Evolutionary conservation across 2,329 filamentous ascomycete genomes (phyloP), one percentile per base, ranked within the genome.

Genomic region (Parastagonospora nodorum): DNA sequence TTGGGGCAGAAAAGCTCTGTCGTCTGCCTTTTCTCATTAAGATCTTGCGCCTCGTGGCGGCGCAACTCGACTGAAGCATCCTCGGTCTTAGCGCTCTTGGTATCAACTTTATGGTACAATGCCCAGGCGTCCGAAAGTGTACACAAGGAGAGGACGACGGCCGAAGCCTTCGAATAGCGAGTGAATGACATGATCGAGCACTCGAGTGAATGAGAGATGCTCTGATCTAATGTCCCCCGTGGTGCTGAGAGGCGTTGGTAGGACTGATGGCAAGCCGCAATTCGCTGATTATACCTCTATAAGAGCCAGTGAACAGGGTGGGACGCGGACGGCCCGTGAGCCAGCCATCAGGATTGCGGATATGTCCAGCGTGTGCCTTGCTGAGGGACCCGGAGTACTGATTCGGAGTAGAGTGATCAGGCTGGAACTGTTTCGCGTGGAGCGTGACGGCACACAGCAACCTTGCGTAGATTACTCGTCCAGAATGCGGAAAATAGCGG

Each of bases 141-240:
- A 44, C 60, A 66, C 57, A 71, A 64, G 2, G 64, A 71, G 53
- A 72, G 61, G 32, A 70, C 15, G 27, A 62, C 42, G 62, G 64
- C 63, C 57, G 62, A 64, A 53, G 68, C 67, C 66, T 61, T 48
- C 7, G 33, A n/a, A 5, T 24, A 66, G 52, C n/a, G 64, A 69
- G 62, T 45, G 66, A 66, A 52, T 53, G 60, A 71, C 69, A 72
- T 72, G 63, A 61, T 63, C 57, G 65, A 71, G 66, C 61, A 67
- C 63, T 63, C 66, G 53, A 68, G 60, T 56, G 66, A 70, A 60
- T 67, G 64, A 66, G 61, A 64, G 60, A 38, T 55, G 55, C 67
- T 67, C 64, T 52, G 57, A 65, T 55, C 58, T 50, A 59, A 57
- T 44, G 57, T 64, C 49, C 48, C 54, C 39, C 50, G 38, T 45